phyloP scores from a whole-genome alignment of 1,139 yeast genomes.

The Debaryomyces coudertii region DNA sequence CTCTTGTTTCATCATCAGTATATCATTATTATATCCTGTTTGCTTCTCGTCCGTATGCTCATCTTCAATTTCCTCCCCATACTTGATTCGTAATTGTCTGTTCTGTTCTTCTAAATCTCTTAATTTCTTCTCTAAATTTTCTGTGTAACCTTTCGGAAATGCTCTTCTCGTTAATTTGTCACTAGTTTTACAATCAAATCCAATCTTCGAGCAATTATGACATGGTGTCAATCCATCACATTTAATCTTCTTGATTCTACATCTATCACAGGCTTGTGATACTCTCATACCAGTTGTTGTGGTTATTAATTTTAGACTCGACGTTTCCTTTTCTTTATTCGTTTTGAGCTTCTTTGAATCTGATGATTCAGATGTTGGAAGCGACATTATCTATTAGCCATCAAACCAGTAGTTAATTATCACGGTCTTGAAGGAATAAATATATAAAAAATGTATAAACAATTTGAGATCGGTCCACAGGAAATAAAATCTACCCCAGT shows the following conservation, averaged over 20 bases:
- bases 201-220: constrained; percentile 63
- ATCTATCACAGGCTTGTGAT: constrained; percentile 80
- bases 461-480: constrained; percentile 6
- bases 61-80: constrained; percentile 12
- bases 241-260: constrained; percentile 73
- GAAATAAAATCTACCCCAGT: constrained; percentile 8
- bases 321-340: constrained; percentile 20
- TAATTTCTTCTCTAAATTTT: constrained; percentile 65
- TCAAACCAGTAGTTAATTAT: not conserved
- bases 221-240: constrained; percentile 79
- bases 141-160: constrained; percentile 77
- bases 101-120: constrained; percentile 64
- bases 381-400: constrained; percentile 6
- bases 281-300: constrained; percentile 52
- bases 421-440: not conserved
- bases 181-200: constrained; percentile 69
- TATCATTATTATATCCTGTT: not conserved
- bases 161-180: constrained; percentile 75
- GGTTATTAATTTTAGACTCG: constrained; percentile 43
- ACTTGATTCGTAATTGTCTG: constrained; percentile 32
- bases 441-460: constrained; percentile 2
- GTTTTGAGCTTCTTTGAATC: constrained; percentile 1
- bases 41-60: not conserved
- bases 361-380: constrained; percentile 4
- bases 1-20: not conserved